Base-by-base conservation (phyloP, 257 asterid species). In the Solanum verrucosum region DNA sequence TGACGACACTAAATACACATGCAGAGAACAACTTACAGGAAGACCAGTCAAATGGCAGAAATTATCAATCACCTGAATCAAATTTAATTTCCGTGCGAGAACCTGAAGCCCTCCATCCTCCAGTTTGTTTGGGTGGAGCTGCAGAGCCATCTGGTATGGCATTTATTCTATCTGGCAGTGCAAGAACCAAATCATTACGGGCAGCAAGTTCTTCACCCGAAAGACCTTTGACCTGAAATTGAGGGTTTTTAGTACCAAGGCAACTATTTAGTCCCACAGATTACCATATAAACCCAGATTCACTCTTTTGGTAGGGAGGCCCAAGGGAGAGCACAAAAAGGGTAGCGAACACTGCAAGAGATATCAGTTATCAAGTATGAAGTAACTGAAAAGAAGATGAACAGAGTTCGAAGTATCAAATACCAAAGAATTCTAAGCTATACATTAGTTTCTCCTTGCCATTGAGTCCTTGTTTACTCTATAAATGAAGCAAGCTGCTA, bases 121-220 rank as follows among this genome's bases (percentile, higher is more conserved):
- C 94, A 91, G 99, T 91, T 92, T 94, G 91, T 91, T 96, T 97
- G 71, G 99, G 96, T 72, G 98, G 91, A 91, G 96, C 90, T 86
- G 98, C 92, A 74, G 96, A 92, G 81, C 99, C 99, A 95, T 97
- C 99, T 9, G 98, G 98, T 91, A 97, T 96, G 93, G 95, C 93
- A 90, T 92, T 98, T 91, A 97, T 97, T 93, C 98, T 93, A 86
- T 90, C 98, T 40, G 99, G 99, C 75, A 97, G 91, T 75, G 97
- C 99, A 90, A 95, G 99, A 63, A 92, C 98, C 89, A 97, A 88
- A 90, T 96, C 99, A 87, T 96, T 96, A 35, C 98, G 99, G 73
- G 92, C 94, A 88, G 98, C 89, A 92, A 94, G 93, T 87, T 97
- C 98, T 90, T 97, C 99, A 7, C 95, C 89, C 1, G 99, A 93